Base-by-base conservation (phyloP, 768 basidiomycete genomes). In the Asterophora parasitica region DNA sequence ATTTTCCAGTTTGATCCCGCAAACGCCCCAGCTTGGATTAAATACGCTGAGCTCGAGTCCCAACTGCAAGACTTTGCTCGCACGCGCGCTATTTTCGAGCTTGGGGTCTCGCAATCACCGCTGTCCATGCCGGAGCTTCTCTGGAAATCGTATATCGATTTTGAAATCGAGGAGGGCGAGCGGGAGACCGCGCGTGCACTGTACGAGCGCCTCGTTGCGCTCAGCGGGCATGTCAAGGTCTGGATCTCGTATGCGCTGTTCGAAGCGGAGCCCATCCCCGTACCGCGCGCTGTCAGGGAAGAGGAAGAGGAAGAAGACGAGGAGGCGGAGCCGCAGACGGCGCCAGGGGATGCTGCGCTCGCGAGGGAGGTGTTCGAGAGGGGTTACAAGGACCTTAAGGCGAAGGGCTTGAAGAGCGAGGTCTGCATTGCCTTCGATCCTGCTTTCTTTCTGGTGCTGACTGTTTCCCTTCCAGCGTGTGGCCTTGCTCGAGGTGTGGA, bases 71-170 rank as follows among this genome's bases (percentile, higher is more conserved):
- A 97, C 65, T 83, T 86, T 62, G 73, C 81, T 16, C 92, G 94
- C 32, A 88, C 92, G 2, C 86, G 95, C 11, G 93, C 86, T 3
- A 92, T 98, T 60, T 97, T 92, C 68, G 93, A 96, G 66, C 82
- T 97, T 16, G 94, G 88, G 4, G 78, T 91, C 17, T 75, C 83
- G 6, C 94, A 96, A 60, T 70, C 80, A 0, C 80, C 86, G 13
- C 74, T 97, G 30, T 91, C 93, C 41, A 95, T 95, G 92, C 95
- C 95, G 2, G 95, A 98, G 63, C 69, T 92, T 4, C 71, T 93
- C 7, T 92, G 89, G 89, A 93, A 95, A 64, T 89, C 92, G 4
- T 97, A 92, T 65, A 90, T 97, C 68, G 95, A 97, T 65, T 96
- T 96, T 57, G 95, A 98, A 68, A 82, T 85, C 48, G 88, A 90